Evolutionary conservation across 2,329 filamentous ascomycete species (phyloP), one percentile per base, ranked within the genome.

Genomic region (Ophiocordyceps unilateralis): DNA sequence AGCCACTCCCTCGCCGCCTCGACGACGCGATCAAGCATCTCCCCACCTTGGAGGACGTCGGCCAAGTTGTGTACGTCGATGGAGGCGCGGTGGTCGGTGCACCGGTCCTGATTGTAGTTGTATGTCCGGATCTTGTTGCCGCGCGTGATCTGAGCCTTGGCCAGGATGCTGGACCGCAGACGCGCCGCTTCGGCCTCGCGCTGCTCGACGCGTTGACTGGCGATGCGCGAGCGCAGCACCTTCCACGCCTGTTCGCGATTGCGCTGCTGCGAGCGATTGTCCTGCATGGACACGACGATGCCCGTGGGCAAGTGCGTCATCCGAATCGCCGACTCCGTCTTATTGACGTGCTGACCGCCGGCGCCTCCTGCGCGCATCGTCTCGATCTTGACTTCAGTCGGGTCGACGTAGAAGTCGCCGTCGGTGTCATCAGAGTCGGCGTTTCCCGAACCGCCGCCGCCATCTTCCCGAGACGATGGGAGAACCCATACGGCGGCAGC

Each of bases 321-420:
- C 10, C 91, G 81, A 47, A 98, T 84, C 4, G 91, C 91, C 24
- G 86, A 94, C 65, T 98, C 91, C 0, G 91, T 98, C 60, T 89
- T 95, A 65, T 98, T 98, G 57, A 98, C 91, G 62, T 98, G 91
- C 65, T 98, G 91, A 1, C 91, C 91, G 26, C 91, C 91, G 0
- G 91, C 89, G 46, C 91, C 91, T 39, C 85, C 70, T 0, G 91
- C 87, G 15, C 88, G 75, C 88, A 96, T 94, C 47, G 87, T 85
- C 57, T 98, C 91, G 19, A 76, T 69, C 42, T 72, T 72, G 21
- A 98, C 86, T 46, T 98, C 89, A 47, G 78, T 72, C 6, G 83
- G 77, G 55, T 93, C 77, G 46, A 98, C 72, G 64, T 88, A 94
- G 64, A 93, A 95, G 57, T 95, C 83, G 60, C 84, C 93, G 44